Percentiles rank a stretch among this genome's conserved stretches.
Evolutionary conservation across 305 asterid genomes (phyloP).

Genomic region (Galium porrigens): DNA sequence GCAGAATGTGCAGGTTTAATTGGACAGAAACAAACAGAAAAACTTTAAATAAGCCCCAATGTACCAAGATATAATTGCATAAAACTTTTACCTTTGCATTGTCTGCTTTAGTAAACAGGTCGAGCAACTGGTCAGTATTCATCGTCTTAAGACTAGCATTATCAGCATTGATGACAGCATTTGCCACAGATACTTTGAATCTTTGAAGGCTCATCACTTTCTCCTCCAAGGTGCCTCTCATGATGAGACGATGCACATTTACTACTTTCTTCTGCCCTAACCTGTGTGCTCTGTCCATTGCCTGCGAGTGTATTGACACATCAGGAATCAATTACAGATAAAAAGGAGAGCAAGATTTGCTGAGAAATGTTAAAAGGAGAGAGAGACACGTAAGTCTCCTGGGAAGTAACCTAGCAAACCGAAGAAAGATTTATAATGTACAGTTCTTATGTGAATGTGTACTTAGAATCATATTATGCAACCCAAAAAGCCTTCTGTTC

Average conservation of each 20-base stretch:
- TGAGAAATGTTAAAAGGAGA: neutral
- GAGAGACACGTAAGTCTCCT: neutral
- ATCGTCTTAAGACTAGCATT: constrained; percentile 90
- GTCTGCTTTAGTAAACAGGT: constrained; percentile 81
- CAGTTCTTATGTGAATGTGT: neutral
- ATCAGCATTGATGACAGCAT: constrained; percentile 91
- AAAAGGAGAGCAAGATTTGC: neutral
- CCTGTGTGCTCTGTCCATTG: constrained; percentile 99
- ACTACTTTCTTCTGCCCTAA: constrained; percentile 93
- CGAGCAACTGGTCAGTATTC: constrained; percentile 95
- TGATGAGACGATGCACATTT: constrained; percentile 88
- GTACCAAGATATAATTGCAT: neutral
- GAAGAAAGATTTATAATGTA: neutral
- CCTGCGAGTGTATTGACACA: constrained; percentile 37
- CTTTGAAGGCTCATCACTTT: constrained; percentile 99
- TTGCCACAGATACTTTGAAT: constrained; percentile 89
- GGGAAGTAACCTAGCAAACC: neutral
- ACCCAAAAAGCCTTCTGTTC: neutral
- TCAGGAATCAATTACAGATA: neutral
- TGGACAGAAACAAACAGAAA: neutral
- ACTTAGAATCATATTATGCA: neutral
- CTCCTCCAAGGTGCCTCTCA: constrained; percentile 99
- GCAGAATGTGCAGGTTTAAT: neutral
- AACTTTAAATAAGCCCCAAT: neutral
- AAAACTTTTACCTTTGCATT: constrained; percentile 45